Evolutionary conservation across 2,329 filamentous ascomycete species (phyloP).

Genomic region (Plectosphaerella sp.): DNA sequence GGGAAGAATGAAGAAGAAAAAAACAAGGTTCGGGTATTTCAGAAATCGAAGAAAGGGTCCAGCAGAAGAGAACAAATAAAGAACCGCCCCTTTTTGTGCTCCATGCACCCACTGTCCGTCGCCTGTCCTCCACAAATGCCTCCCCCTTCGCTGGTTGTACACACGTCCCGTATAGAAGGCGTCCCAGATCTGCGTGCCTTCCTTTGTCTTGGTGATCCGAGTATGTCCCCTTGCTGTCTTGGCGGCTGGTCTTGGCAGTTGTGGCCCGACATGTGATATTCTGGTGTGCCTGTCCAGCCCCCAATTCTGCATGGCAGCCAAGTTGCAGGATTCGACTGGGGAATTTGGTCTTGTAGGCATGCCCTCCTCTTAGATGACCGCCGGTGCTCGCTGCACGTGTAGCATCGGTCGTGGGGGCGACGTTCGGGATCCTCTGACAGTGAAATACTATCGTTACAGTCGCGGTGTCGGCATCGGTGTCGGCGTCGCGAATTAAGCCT

Average conservation of each 20-base stretch:
- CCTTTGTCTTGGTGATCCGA: not conserved
- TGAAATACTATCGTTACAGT: not conserved
- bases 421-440: conserved; percentile 2
- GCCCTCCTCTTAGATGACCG: no score
- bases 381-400: no score
- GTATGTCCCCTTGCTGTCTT: not conserved
- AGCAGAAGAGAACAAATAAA: not conserved
- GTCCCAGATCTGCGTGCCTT: no score
- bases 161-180: no score
- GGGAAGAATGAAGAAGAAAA: not conserved
- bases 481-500: conserved; percentile 28
- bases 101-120: no score
- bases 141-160: no score
- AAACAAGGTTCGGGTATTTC: conserved; percentile 12
- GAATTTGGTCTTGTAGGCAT: no score
- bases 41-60: conserved; percentile 9
- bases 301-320: no score
- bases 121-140: conserved; percentile 1
- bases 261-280: not conserved
- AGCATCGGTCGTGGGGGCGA: not conserved
- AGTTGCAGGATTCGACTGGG: no score
- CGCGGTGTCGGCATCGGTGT: not conserved
- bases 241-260: not conserved
- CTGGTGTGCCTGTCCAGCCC: no score
- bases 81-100: not conserved